Evolutionary conservation across 2,329 filamentous ascomycete genomes (phyloP).

Genomic region (Pseudomassariella vexata): DNA sequence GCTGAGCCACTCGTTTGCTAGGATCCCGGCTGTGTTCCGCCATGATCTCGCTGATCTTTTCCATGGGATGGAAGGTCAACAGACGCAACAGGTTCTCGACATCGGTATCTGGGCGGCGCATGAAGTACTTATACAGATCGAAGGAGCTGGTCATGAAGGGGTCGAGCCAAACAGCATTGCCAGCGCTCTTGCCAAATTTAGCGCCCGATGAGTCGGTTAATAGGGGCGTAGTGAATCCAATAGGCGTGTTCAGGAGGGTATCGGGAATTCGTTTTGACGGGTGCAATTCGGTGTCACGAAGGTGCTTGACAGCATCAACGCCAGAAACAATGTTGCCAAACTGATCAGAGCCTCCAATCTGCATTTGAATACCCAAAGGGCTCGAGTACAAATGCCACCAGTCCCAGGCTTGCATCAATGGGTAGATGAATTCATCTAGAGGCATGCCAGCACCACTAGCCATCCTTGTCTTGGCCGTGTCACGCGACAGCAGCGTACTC

Average conservation of each 20-base stretch:
- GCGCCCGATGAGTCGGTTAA: constrained; percentile 78
- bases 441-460: constrained; percentile 88
- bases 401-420: constrained; percentile 91
- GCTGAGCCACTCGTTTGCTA: constrained; percentile 71
- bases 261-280: constrained; percentile 31
- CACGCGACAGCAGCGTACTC: constrained; percentile 80
- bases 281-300: constrained; percentile 53
- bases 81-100: constrained; percentile 79
- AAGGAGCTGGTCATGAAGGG: constrained; percentile 72
- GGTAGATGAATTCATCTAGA: constrained; percentile 88
- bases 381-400: constrained; percentile 81
- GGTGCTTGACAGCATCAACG: constrained; percentile 75
- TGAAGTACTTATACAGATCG: constrained; percentile 87
- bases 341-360: constrained; percentile 93
- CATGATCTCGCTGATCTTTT: constrained; percentile 64
- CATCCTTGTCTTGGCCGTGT: constrained; percentile 82
- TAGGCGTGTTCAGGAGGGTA: constrained; percentile 49
- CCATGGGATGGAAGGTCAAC: constrained; percentile 79
- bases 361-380: constrained; percentile 64
- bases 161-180: constrained; percentile 93
- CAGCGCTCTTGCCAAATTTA: constrained; percentile 93
- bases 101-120: constrained; percentile 74
- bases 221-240: constrained; percentile 87
- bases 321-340: constrained; percentile 94
- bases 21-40: constrained; percentile 61